phyloP scores from a whole-genome alignment of 805 yeast species.

The Candida dajiaensis region DNA sequence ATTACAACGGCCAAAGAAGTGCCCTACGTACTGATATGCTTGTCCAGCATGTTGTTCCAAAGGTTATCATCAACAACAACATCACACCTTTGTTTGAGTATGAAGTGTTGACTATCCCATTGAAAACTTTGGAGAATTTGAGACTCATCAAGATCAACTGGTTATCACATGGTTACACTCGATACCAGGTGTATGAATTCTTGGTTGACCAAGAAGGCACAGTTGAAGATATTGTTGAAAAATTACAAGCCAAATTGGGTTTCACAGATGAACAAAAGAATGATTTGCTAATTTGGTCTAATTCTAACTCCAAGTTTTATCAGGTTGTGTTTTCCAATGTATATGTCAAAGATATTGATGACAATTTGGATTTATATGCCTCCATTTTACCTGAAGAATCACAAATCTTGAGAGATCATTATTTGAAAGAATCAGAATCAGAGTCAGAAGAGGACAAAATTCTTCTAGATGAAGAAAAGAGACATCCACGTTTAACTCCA shows the following conservation, averaged over 20 bases:
- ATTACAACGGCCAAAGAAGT: constrained; percentile 51
- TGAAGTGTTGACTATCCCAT: constrained; percentile 69
- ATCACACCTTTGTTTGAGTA: constrained; percentile 52
- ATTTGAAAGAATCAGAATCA: constrained; percentile 14
- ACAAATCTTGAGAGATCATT: constrained; percentile 19
- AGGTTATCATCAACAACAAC: constrained; percentile 23
- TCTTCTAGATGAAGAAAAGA: constrained; percentile 17
- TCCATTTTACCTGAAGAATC: constrained; percentile 40
- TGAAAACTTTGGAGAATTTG: constrained; percentile 74
- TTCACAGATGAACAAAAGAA: constrained; percentile 42
- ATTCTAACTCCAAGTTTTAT: constrained; percentile 29
- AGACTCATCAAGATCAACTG: constrained; percentile 59
- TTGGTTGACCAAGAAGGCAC: constrained; percentile 60
- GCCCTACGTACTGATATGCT: constrained; percentile 34
- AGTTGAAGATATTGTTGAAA: constrained; percentile 47
- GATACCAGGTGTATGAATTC: constrained; percentile 63
- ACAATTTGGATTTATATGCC: constrained; percentile 36
- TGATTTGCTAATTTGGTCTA: constrained; percentile 53
- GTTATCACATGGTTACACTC: constrained; percentile 67
- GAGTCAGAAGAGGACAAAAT: constrained; percentile 15
- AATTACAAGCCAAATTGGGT: constrained; percentile 49
- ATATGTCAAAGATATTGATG: constrained; percentile 34
- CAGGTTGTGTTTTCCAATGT: constrained; percentile 30
- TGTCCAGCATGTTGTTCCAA: constrained; percentile 30
- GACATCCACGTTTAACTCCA: constrained; percentile 42